phyloP scores from a whole-genome alignment of 1,284 basidiomycete genomes.

The Moniliophthora roreri region DNA sequence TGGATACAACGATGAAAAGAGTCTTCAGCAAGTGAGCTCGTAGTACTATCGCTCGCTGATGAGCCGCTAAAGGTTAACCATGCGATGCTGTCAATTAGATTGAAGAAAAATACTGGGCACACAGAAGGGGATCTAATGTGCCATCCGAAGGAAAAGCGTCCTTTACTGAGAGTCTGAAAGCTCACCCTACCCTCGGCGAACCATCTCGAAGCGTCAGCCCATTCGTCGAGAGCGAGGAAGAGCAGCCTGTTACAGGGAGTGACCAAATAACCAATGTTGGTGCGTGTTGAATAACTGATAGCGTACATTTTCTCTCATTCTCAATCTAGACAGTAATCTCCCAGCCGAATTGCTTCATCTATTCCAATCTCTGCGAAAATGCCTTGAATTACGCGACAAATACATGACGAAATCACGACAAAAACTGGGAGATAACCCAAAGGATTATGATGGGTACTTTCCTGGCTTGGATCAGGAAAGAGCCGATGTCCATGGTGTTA shows the following conservation, averaged over 20 bases:
- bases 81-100: slow-evolving; percentile 43
- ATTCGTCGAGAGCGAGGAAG: slow-evolving; percentile 41
- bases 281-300: not conserved
- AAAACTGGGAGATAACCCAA: slow-evolving; percentile 88
- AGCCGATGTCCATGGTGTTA: slow-evolving; percentile 67
- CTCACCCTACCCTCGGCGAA: slow-evolving; percentile 22
- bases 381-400: slow-evolving; percentile 88
- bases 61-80: slow-evolving; percentile 5
- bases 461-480: slow-evolving; percentile 55
- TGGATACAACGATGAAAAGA: slow-evolving; percentile 75
- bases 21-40: slow-evolving; percentile 62
- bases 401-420: slow-evolving; percentile 87
- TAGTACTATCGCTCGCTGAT: slow-evolving; percentile 1
- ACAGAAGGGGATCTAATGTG: slow-evolving; percentile 52
- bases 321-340: slow-evolving; percentile 24
- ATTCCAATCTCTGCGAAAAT: slow-evolving; percentile 69
- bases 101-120: slow-evolving; percentile 67
- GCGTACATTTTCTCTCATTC: slow-evolving; percentile 8
- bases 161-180: slow-evolving; percentile 26
- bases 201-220: slow-evolving; percentile 22
- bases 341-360: slow-evolving; percentile 54
- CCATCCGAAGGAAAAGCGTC: slow-evolving; percentile 41
- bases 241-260: slow-evolving; percentile 7
- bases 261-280: not conserved
- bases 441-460: slow-evolving; percentile 82